Evolutionary conservation across 176 grass and related monocot genomes (phyloP).

Genomic region (Oryza longistaminata): DNA sequence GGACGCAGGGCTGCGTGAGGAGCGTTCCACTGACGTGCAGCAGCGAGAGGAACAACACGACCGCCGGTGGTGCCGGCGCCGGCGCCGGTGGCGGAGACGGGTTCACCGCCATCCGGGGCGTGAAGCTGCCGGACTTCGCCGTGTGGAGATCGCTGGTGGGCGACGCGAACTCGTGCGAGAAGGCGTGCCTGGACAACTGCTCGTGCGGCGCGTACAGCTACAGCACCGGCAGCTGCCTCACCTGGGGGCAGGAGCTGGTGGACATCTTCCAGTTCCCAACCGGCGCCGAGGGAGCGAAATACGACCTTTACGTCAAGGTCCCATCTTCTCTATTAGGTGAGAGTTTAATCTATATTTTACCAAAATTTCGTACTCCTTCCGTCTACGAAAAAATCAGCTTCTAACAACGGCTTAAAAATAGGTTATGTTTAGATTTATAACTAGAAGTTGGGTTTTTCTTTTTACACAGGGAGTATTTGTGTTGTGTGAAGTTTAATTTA

Average conservation of each 20-base stretch:
- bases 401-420: no score
- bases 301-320: conserved; percentile 65
- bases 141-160: conserved; percentile 34
- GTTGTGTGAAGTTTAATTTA: background rate
- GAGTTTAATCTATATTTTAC: background rate
- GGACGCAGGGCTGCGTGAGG: conserved; percentile 62
- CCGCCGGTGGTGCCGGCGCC: background rate
- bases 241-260: conserved; percentile 66
- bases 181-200: conserved; percentile 59
- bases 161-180: conserved; percentile 42
- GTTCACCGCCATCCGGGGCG: conserved; percentile 48
- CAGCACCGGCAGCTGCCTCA: conserved; percentile 45
- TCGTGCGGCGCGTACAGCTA: conserved; percentile 74
- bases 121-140: conserved; percentile 82
- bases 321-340: conserved; percentile 53
- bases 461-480: no score
- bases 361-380: no score
- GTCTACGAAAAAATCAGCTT: no score
- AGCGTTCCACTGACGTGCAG: conserved; percentile 43
- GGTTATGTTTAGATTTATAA: no score
- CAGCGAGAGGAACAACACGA: conserved; percentile 33
- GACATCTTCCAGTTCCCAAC: conserved; percentile 72
- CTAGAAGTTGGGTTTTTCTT: no score
- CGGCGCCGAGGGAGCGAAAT: conserved; percentile 34
- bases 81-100: background rate